phyloP scores from a whole-genome alignment of 306 rosid genomes.

The Corylus americana region DNA sequence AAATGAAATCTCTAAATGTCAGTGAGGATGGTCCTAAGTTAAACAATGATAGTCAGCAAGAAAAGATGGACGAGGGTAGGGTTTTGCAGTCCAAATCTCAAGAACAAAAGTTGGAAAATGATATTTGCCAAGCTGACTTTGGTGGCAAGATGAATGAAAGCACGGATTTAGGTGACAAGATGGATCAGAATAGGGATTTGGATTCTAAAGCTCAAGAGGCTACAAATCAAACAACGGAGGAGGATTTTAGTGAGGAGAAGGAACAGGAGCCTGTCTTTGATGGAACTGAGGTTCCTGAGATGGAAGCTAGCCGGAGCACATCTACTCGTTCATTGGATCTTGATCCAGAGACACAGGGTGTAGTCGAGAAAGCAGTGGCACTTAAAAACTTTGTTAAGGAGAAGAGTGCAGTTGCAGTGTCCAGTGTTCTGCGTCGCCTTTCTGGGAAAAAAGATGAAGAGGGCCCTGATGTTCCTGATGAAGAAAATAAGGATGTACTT shows the following conservation, averaged over 20 bases:
- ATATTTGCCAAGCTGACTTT: conserved; percentile 8
- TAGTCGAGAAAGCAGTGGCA: conserved; percentile 76
- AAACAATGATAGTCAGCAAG: conserved; percentile 13
- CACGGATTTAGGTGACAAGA: conserved; percentile 26
- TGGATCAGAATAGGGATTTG: conserved; percentile 20
- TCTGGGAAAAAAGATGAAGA: conserved; percentile 63
- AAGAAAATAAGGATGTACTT: conserved; percentile 41
- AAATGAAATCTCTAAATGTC: conserved; percentile 29
- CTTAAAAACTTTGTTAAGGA: conserved; percentile 73
- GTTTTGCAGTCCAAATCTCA: conserved; percentile 33
- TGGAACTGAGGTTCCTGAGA: conserved; percentile 75
- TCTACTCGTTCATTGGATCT: conserved; percentile 46
- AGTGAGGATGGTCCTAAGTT: conserved; percentile 24
- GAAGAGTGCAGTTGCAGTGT: conserved; percentile 67
- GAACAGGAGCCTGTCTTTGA: conserved; percentile 75
- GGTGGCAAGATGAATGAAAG: conserved; percentile 27
- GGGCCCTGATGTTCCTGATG: conserved; percentile 27
- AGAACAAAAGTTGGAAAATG: conserved; percentile 28
- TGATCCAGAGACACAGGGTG: conserved; percentile 59
- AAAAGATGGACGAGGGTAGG: conserved; percentile 26
- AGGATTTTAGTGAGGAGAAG: conserved; percentile 52
- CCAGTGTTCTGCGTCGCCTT: conserved; percentile 71
- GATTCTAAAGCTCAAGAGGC: conserved; percentile 30
- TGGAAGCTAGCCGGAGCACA: conserved; percentile 57
- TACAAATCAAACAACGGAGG: conserved; percentile 36